phyloP scores from a whole-genome alignment of 1,139 yeast species.

The Yamadazyma buinensis region DNA sequence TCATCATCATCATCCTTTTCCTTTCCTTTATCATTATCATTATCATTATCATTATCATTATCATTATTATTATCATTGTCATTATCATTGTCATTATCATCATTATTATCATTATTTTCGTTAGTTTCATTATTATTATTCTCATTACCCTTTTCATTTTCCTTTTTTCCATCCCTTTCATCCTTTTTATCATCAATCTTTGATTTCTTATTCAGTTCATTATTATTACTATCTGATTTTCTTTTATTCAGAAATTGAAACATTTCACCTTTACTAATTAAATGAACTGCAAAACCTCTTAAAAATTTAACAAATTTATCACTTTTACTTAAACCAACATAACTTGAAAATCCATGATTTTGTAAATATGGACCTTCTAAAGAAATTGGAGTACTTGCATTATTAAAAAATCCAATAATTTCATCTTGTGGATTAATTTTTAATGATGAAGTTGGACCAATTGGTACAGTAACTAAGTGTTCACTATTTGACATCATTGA shows the following conservation, averaged over 20 bases:
- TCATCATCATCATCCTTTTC: constrained; percentile 14
- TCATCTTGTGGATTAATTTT: constrained; percentile 35
- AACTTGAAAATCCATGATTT: constrained; percentile 41
- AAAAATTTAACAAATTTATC: constrained; percentile 40
- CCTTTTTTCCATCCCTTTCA: neutral
- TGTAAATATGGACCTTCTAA: constrained; percentile 41
- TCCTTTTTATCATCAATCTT: constrained; percentile 1
- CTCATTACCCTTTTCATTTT: constrained; percentile 7
- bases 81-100: neutral
- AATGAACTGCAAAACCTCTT: constrained; percentile 32
- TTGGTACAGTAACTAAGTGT: constrained; percentile 24
- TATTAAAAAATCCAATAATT: constrained; percentile 28
- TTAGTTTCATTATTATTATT: neutral
- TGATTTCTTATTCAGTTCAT: constrained; percentile 6
- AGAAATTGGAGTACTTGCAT: constrained; percentile 34
- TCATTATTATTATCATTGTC: neutral
- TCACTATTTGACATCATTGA: neutral
- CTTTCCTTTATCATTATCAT: constrained; percentile 6
- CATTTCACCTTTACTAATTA: constrained; percentile 36
- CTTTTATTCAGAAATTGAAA: constrained; percentile 20
- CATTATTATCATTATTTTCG: neutral
- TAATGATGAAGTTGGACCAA: constrained; percentile 38
- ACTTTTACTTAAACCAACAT: constrained; percentile 40
- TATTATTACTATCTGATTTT: neutral
- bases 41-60: neutral